Base-by-base conservation (phyloP, 257 asterid genomes). In the Solanum phureja region DNA sequence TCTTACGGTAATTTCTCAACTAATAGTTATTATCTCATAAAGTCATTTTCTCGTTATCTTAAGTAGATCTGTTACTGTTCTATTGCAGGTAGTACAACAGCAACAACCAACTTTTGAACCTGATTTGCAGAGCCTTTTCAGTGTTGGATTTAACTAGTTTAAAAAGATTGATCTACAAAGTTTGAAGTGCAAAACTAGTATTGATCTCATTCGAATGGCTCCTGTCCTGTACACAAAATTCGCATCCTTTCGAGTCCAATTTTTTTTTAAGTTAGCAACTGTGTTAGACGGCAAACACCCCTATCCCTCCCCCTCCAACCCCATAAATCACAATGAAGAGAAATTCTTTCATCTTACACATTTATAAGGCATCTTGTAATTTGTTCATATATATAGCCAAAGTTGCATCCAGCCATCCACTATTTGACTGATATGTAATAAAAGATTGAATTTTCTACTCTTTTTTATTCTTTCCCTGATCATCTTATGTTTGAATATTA, bases 51-150 rank as follows among this genome's bases (percentile, higher is more conserved):
- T 62, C 31, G 14, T 58, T 16, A 72, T 81, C 64, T 46, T 10
- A 82, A 82, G 7, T 49, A 56, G 52, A 72, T 85, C 62, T 68
- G 29, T 19, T 27, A 66, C 71, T 87, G 56, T 89, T 34, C 27
- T 87, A 86, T 83, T 92, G 92, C 93, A 93, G 95, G 93, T 92
- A 92, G 84, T 91, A 60, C 96, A 92, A 68, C 94, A 91, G 87
- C 84, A 92, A 87, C 79, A 92, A 68, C 84, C 94, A n/a, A 88
- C 88, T 34, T 93, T 93, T 93, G 98, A 93, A 42, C 87, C 88
- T 11, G 98, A 95, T 64, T 91, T 93, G 92, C 94, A 91, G 40
- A 90, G 71, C 79, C 90, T 83, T 75, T 90, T 75, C 92, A 86
- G 84, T 79, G 84, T 87, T 21, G 92, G 92, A 23, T 92, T 91